phyloP scores from a whole-genome alignment of 2,329 filamentous ascomycete species.

The Scytalidium sp. region DNA sequence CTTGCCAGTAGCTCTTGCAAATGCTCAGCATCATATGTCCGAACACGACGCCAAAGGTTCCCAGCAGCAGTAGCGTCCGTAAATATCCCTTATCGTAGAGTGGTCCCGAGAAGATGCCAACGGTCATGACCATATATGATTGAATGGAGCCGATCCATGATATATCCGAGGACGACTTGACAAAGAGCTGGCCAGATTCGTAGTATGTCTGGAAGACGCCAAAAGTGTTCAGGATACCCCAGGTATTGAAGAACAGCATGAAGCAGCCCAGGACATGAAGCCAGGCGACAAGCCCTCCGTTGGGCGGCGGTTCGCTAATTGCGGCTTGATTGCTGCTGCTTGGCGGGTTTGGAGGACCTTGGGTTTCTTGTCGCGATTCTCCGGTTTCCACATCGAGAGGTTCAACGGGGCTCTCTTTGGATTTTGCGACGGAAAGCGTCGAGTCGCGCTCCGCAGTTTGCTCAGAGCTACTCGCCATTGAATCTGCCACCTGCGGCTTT shows the following conservation, averaged over 20 bases:
- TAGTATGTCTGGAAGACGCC: conserved; percentile 55
- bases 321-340: too few relatives aligned
- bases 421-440: too few relatives aligned
- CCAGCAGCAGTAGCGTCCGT: conserved; percentile 32
- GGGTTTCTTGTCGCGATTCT: too few relatives aligned
- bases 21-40: conserved; percentile 42
- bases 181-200: conserved; percentile 31
- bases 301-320: conserved; percentile 20
- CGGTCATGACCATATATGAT: conserved; percentile 38
- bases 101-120: conserved; percentile 39
- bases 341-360: too few relatives aligned
- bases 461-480: too few relatives aligned
- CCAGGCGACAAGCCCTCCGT: conserved; percentile 54
- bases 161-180: conserved; percentile 37
- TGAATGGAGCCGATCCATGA: conserved; percentile 46
- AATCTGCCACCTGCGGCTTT: too few relatives aligned
- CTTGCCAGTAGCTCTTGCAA: conserved; percentile 37
- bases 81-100: conserved; percentile 46
- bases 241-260: conserved; percentile 54
- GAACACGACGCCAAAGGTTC: conserved; percentile 39
- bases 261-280: conserved; percentile 48
- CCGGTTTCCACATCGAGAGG: too few relatives aligned
- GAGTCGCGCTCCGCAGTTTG: too few relatives aligned
- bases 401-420: too few relatives aligned
- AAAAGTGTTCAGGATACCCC: conserved; percentile 43